These are phyloP conservation scores for Lepraria neglecta DNA, from an alignment of 495 filamentous ascomycete species.

Conservation along the genomic window DNA sequence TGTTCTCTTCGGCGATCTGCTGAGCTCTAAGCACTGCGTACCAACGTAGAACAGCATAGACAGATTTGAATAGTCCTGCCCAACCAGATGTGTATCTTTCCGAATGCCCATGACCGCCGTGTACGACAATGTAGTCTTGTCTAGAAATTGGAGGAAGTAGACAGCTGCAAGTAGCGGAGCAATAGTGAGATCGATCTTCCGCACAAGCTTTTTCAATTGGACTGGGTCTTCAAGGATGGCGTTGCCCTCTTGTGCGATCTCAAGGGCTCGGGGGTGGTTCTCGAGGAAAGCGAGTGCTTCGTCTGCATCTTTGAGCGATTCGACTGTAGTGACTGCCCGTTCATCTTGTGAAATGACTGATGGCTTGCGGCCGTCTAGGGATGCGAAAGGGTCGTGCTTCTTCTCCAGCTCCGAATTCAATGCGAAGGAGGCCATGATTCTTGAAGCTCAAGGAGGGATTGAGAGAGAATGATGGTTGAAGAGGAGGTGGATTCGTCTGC, in stretches of 20 bases:
- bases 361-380: slow-evolving; percentile 29
- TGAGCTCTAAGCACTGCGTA: neutral
- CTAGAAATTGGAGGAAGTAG: slow-evolving; percentile 68
- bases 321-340: slow-evolving; percentile 11
- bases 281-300: slow-evolving; percentile 32
- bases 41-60: slow-evolving; percentile 32
- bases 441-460: neutral
- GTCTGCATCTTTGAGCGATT: slow-evolving; percentile 29
- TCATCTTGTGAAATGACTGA: slow-evolving; percentile 13
- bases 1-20: neutral
- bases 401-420: slow-evolving; percentile 1
- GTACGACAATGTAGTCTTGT: slow-evolving; percentile 65
- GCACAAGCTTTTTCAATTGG: slow-evolving; percentile 28
- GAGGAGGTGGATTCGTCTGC: neutral
- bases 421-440: neutral
- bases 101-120: slow-evolving; percentile 64
- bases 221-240: slow-evolving; percentile 31
- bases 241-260: slow-evolving; percentile 28
- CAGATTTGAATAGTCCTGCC: slow-evolving; percentile 38
- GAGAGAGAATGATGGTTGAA: neutral
- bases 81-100: slow-evolving; percentile 47
- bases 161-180: slow-evolving; percentile 47
- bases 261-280: slow-evolving; percentile 26
- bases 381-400: slow-evolving; percentile 29
- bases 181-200: slow-evolving; percentile 42